phyloP scores from a whole-genome alignment of 176 grass and related monocot genomes.

The Puccinellia tenuiflora region DNA sequence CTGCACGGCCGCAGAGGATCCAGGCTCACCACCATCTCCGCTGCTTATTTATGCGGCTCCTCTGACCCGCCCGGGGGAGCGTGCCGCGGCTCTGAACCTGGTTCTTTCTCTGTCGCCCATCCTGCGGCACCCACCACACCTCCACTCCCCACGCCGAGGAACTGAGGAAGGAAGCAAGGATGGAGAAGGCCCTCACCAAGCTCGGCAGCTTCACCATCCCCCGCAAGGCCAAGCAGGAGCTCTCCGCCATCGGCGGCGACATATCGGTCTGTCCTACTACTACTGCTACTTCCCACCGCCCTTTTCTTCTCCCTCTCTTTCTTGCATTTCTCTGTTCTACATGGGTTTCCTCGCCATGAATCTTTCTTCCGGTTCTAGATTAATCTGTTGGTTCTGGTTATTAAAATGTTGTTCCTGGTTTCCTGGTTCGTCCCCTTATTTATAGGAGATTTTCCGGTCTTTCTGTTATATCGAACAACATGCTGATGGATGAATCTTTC shows the following conservation, averaged over 20 bases:
- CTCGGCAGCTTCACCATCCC: conserved; percentile 85
- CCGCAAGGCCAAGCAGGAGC: conserved; percentile 91
- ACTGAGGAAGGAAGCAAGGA: conserved; percentile 10
- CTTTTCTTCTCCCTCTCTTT: background rate
- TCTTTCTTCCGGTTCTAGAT: background rate
- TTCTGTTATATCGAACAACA: background rate
- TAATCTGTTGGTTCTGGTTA: background rate
- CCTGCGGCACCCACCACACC: conserved; percentile 4
- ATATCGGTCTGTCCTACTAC: conserved; percentile 53
- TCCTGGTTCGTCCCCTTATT: background rate
- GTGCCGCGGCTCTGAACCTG: conserved; percentile 5
- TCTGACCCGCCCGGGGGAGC: background rate
- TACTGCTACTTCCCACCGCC: too few species aligned
- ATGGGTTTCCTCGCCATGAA: background rate
- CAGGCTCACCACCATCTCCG: background rate
- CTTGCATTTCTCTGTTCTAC: background rate
- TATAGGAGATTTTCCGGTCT: background rate
- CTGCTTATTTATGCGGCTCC: background rate
- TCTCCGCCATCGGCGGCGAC: conserved; percentile 89
- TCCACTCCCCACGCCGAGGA: background rate
- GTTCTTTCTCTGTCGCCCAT: conserved; percentile 21
- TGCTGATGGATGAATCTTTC: too few species aligned
- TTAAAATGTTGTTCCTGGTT: background rate
- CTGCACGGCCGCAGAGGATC: conserved; percentile 11
- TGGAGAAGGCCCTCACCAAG: conserved; percentile 89